Percentiles rank a stretch among this genome's conserved stretches.
Conservation (phyloP, 768 basidiomycete genomes). For the Rhizopogon vesiculosus region DNA sequence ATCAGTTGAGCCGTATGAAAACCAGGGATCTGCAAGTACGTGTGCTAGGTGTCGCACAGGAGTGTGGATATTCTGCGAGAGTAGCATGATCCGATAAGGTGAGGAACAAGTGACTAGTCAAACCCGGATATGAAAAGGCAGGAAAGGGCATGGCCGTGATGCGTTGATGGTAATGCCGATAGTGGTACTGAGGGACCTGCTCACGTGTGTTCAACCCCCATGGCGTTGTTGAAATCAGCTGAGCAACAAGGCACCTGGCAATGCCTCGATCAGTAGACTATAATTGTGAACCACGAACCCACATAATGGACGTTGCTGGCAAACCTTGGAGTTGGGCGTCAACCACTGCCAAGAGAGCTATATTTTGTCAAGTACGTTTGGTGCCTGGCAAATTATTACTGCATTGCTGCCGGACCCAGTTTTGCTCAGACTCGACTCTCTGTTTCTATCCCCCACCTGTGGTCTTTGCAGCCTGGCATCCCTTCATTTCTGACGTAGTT, state of each 20-base stretch:
- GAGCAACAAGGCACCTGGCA: slow-evolving; percentile 4
- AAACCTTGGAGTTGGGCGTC: slow-evolving; percentile 1
- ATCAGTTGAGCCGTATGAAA: neutral
- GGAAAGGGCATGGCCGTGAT: slow-evolving; percentile 1
- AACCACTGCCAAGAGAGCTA: slow-evolving; percentile 2
- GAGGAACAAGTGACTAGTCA: neutral
- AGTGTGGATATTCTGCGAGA: neutral
- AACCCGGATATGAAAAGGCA: neutral
- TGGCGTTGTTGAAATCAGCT: neutral
- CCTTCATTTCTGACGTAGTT: neutral
- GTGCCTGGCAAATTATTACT: slow-evolving; percentile 8
- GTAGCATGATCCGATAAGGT: neutral
- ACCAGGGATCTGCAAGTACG: neutral
- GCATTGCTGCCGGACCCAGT: slow-evolving; percentile 4
- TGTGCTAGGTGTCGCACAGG: neutral
- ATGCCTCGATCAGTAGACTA: slow-evolving; percentile 6
- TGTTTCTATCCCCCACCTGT: neutral
- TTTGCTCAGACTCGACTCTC: neutral
- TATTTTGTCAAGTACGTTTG: slow-evolving; percentile 5
- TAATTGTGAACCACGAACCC: slow-evolving; percentile 2
- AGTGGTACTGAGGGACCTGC: neutral
- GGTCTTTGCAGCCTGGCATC: neutral
- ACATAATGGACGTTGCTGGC: slow-evolving; percentile 1
- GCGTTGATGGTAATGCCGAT: slow-evolving; percentile 1
- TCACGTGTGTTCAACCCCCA: neutral